These are phyloP conservation scores for Cystofilobasidium macerans DNA, from an alignment of 768 basidiomycete genomes.

Conservation along the genomic window DNA sequence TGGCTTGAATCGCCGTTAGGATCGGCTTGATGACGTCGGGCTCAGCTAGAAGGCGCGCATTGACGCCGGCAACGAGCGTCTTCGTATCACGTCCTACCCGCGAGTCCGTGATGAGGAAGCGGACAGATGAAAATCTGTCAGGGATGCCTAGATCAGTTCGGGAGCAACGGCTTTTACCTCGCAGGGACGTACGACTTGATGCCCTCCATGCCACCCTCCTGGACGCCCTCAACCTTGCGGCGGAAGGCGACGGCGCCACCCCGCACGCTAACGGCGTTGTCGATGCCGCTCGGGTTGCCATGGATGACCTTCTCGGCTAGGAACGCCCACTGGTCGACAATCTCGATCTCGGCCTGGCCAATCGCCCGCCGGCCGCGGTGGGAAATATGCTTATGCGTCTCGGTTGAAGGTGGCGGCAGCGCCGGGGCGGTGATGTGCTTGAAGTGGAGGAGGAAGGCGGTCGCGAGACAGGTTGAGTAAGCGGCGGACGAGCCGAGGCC, in stretches of 20 bases:
- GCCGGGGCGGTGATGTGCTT: slow-evolving; percentile 46
- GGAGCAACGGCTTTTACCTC: neutral
- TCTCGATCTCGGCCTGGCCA: slow-evolving; percentile 48
- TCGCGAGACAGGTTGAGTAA: slow-evolving; percentile 76
- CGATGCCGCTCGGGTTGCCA: slow-evolving; percentile 93
- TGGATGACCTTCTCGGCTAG: slow-evolving; percentile 90
- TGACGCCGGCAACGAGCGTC: slow-evolving; percentile 81
- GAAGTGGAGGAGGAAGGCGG: slow-evolving; percentile 65
- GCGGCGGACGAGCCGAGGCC: slow-evolving; percentile 96
- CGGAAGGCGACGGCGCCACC: slow-evolving; percentile 89
- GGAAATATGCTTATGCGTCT: slow-evolving; percentile 63
- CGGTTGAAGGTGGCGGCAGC: slow-evolving; percentile 49
- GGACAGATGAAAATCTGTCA: slow-evolving; percentile 72
- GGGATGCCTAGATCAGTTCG: neutral
- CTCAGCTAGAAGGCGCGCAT: slow-evolving; percentile 50
- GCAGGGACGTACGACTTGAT: slow-evolving; percentile 63
- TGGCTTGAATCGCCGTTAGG: slow-evolving; percentile 66
- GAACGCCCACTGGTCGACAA: slow-evolving; percentile 88
- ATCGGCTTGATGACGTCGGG: slow-evolving; percentile 73
- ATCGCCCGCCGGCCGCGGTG: slow-evolving; percentile 49
- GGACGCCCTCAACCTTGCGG: slow-evolving; percentile 55
- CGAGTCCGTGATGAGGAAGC: slow-evolving; percentile 85
- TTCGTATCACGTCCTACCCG: slow-evolving; percentile 90
- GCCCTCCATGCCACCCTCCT: slow-evolving; percentile 67
- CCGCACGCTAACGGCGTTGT: slow-evolving; percentile 84